A percentile compares a stretch with the other conserved stretches of the same genome.
Conservation (phyloP, 2,329 filamentous ascomycete species). For the Colletotrichum sp. region DNA sequence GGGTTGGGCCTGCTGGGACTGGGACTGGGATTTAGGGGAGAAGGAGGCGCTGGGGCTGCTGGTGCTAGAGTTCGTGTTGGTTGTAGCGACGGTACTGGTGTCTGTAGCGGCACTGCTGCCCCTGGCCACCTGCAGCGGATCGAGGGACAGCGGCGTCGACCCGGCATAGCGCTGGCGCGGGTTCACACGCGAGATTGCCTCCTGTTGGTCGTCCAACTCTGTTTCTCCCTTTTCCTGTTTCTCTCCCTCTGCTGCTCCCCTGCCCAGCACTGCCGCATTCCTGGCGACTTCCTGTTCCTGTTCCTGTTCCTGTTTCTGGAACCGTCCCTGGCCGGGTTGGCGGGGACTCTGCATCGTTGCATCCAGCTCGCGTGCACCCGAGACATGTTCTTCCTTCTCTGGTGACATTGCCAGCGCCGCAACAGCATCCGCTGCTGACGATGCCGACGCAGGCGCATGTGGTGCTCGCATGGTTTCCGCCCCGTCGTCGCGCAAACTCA, state of each 20-base stretch:
- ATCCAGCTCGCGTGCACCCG: slow-evolving; percentile 9
- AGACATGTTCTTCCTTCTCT: slow-evolving; percentile 13
- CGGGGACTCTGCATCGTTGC: neutral
- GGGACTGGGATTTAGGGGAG: slow-evolving; percentile 5
- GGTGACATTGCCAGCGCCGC: neutral
- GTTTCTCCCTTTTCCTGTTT: neutral
- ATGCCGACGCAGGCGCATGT: neutral
- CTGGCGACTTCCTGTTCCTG: neutral
- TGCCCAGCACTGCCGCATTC: neutral
- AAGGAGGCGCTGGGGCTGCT: neutral
- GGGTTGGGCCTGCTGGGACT: neutral
- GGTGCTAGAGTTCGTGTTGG: neutral
- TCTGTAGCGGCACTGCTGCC: slow-evolving; percentile 4
- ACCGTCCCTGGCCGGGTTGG: neutral
- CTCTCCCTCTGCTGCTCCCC: neutral
- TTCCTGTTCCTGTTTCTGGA: neutral
- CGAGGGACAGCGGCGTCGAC: slow-evolving; percentile 21
- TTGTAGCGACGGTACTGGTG: neutral
- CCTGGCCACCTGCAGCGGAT: slow-evolving; percentile 13
- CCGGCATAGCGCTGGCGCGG: slow-evolving; percentile 18
- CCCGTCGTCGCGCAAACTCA: neutral
- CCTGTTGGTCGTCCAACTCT: neutral
- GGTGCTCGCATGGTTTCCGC: neutral
- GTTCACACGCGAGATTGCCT: slow-evolving; percentile 5
- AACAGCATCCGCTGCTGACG: neutral